phyloP scores from a whole-genome alignment of 2,329 filamentous ascomycete species.

The Beauveria australis region DNA sequence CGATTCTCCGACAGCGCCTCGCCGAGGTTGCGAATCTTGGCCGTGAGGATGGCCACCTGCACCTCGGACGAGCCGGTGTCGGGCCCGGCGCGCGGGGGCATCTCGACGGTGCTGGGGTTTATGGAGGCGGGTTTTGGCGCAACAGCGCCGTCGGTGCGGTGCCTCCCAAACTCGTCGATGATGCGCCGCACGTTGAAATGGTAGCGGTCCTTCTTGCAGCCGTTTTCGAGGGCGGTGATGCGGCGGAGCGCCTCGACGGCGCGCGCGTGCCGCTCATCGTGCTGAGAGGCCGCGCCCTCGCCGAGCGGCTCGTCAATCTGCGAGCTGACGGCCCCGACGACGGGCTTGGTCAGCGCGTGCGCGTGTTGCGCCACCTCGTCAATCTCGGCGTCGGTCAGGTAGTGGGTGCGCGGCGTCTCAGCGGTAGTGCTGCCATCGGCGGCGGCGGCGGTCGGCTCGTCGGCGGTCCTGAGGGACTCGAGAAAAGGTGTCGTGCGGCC shows the following conservation, averaged over 20 bases:
- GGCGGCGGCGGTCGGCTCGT: slow-evolving; percentile 29
- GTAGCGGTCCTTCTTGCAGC: slow-evolving; percentile 67
- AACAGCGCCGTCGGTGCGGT: slow-evolving; percentile 71
- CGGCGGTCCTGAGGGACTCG: slow-evolving; percentile 65
- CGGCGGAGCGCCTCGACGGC: slow-evolving; percentile 69
- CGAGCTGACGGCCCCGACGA: slow-evolving; percentile 27
- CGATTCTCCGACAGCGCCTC: slow-evolving; percentile 58
- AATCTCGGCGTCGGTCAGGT: slow-evolving; percentile 61
- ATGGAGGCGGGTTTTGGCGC: slow-evolving; percentile 50
- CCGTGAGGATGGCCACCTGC: slow-evolving; percentile 91
- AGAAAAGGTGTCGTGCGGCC: slow-evolving; percentile 76
- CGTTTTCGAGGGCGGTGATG: slow-evolving; percentile 71
- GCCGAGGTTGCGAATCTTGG: slow-evolving; percentile 80
- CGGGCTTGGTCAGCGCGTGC: slow-evolving; percentile 56
- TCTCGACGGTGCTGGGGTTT: slow-evolving; percentile 29
- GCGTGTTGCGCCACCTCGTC: slow-evolving; percentile 58
- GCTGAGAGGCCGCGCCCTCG: slow-evolving; percentile 30
- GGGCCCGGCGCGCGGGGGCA: slow-evolving; percentile 60
- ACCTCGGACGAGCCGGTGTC: slow-evolving; percentile 96
- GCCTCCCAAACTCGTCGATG: slow-evolving; percentile 80
- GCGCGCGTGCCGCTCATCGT: slow-evolving; percentile 51
- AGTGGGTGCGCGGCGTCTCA: slow-evolving; percentile 62
- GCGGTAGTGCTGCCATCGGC: neutral
- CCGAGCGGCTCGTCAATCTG: slow-evolving; percentile 31
- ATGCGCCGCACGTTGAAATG: slow-evolving; percentile 79